Evolutionary conservation across 768 basidiomycete genomes (phyloP), one percentile per base, ranked within the genome.

Genomic region (Russula abietina): DNA sequence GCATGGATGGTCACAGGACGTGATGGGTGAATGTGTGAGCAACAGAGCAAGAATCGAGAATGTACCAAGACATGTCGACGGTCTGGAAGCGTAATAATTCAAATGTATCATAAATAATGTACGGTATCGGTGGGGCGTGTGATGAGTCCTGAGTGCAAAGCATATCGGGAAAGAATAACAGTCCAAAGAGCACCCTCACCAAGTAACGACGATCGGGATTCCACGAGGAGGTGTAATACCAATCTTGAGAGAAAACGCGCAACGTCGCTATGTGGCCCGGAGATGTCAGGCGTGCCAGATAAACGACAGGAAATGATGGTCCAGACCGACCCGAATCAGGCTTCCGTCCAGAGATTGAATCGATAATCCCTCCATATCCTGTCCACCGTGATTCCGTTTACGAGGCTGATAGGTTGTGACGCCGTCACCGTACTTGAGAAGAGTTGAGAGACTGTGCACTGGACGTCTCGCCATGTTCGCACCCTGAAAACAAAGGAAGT

Each of bases 331-430:
- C 48, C 16, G 33, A 59, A 26, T 65, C 55, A 65, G 43, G 64
- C 57, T 46, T 67, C 66, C 22, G 60, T 67, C 84, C 84, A 86
- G 67, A 86, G 77, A 68, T 76, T 83, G 70, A 84, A 83, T 59
- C 83, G 81, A 73, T 84, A 78, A 69, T 88, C 86, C 65, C 82
- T 78, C 84, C 86, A 88, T 59, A 84, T 75, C 62, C 80, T 82
- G 71, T 88, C 85, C 55, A 88, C 83, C 2, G 78, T 81, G 68
- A 88, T 77, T 19, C 86, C 86, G 59, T 77, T 79, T 59, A 75
- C 76, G 32, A 76, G 75, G 28, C 74, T 70, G 65, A 75, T 57
- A 57, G 73, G 69, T 43, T 71, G 72, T 45, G 72, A 69, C 33
- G 69, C 70, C 5, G 71, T 60, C 22, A 65, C 57, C 33, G 70